These are phyloP conservation scores for Linum lewisii DNA, from an alignment of 345 rosid genomes.

Conservation along the genomic window DNA sequence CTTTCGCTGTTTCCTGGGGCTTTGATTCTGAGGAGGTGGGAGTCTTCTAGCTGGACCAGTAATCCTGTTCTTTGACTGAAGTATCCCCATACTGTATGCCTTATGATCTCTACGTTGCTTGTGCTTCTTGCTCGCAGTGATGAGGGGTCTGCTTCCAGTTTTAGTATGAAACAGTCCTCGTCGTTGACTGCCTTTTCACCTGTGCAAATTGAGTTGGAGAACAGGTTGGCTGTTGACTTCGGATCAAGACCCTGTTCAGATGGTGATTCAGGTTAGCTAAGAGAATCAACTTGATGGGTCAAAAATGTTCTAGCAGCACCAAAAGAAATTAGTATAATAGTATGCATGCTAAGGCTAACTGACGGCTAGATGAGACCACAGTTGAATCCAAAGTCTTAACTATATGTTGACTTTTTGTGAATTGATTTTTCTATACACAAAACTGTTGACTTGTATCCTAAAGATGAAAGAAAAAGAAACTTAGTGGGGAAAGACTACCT, in stretches of 20 bases:
- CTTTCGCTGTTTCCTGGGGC: conserved; percentile 31
- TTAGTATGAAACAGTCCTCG: conserved; percentile 73
- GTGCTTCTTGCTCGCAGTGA: conserved; percentile 54
- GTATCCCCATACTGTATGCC: conserved; percentile 83
- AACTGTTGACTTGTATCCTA: conserved; percentile 7
- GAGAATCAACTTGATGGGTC: no score
- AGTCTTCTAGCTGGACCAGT: conserved; percentile 62
- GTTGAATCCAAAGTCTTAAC: neutral
- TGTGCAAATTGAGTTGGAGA: conserved; percentile 50
- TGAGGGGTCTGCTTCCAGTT: conserved; percentile 55
- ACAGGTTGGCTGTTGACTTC: conserved; percentile 56
- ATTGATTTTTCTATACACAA: neutral
- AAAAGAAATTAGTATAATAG: no score
- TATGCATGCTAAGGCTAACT: neutral
- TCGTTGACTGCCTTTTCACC: conserved; percentile 63
- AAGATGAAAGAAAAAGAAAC: neutral
- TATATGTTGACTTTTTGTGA: neutral
- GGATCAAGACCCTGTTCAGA: conserved; percentile 82
- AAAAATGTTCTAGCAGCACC: no score
- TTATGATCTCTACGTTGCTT: conserved; percentile 56
- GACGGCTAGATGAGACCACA: neutral
- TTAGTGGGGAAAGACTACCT: neutral
- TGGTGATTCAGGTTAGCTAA: neutral
- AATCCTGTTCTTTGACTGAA: conserved; percentile 93
- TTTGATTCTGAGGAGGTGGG: conserved; percentile 66